Evolutionary conservation across 129 eudicot genomes (phyloP).

Genomic region (Centrapalus pauciflorus): DNA sequence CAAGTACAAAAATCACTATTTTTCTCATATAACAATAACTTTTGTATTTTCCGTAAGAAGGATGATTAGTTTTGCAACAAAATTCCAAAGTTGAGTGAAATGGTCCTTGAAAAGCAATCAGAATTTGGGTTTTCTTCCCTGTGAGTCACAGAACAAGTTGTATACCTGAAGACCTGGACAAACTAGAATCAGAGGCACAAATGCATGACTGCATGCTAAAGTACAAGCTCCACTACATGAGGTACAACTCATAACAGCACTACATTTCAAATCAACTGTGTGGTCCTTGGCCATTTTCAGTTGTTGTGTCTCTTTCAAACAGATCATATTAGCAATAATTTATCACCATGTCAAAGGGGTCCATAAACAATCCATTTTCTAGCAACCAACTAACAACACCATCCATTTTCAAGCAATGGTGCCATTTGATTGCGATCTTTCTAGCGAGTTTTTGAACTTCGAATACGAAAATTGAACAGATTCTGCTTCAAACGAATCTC

Average conservation of each 20-base stretch:
- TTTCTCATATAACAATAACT: neutral
- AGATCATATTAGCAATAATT: conserved; percentile 13
- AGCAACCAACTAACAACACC: too few species aligned
- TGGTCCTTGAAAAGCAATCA: neutral
- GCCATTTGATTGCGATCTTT: too few species aligned
- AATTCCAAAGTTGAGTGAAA: neutral
- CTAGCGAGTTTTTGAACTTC: too few species aligned
- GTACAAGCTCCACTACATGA: conserved; percentile 5
- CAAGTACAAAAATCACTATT: neutral
- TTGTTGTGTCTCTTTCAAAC: conserved; percentile 22
- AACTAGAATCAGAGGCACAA: conserved; percentile 5
- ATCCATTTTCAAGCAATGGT: too few species aligned
- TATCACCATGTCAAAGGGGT: conserved; percentile 22
- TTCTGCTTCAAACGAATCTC: too few species aligned
- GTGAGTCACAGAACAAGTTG: conserved; percentile 8
- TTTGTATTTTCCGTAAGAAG: neutral
- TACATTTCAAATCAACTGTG: conserved; percentile 10
- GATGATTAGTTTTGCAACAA: neutral
- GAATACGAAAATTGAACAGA: too few species aligned
- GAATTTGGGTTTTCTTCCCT: neutral
- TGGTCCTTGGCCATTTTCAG: conserved; percentile 13
- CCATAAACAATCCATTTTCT: conserved; percentile 17
- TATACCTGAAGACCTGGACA: conserved; percentile 3
- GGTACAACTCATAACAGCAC: conserved; percentile 14
- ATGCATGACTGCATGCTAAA: neutral